Percentiles rank a stretch among this genome's conserved stretches.
phyloP scores from a whole-genome alignment of 352 stramenopile species.

The Saprolegnia parasitica region DNA sequence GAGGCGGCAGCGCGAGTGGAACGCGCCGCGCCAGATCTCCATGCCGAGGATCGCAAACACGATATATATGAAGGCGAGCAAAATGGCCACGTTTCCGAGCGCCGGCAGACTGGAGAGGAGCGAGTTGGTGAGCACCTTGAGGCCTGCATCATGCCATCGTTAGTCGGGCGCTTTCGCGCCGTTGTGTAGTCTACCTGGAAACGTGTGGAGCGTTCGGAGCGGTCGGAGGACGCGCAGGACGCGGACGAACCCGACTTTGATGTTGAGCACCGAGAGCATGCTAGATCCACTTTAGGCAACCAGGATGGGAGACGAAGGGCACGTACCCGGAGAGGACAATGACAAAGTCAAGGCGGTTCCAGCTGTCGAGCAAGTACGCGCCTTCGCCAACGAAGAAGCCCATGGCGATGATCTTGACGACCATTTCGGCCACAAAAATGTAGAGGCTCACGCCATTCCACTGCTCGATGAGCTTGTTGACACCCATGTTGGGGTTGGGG shows the following conservation, averaged over 20 bases:
- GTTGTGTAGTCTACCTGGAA: too few relatives aligned
- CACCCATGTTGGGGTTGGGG: slow-evolving; percentile 25
- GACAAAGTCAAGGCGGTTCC: slow-evolving; percentile 91
- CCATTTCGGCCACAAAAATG: slow-evolving; percentile 78
- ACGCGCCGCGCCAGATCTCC: slow-evolving; percentile 79
- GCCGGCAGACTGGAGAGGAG: slow-evolving; percentile 77
- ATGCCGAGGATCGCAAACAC: slow-evolving; percentile 89
- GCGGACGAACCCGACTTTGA: slow-evolving; percentile 41
- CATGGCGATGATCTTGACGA: slow-evolving; percentile 89
- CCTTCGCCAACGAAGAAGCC: slow-evolving; percentile 57
- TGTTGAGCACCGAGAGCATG: slow-evolving; percentile 26
- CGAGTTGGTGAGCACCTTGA: slow-evolving; percentile 58
- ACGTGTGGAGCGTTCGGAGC: slow-evolving; percentile 63
- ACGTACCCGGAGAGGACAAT: slow-evolving; percentile 83
- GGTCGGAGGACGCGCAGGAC: slow-evolving; percentile 86
- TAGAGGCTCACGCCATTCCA: slow-evolving; percentile 59
- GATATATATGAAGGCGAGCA: slow-evolving; percentile 87
- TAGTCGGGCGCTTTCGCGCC: too few relatives aligned
- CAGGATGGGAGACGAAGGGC: slow-evolving; percentile 25
- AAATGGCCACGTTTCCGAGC: slow-evolving; percentile 84
- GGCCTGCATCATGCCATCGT: too few relatives aligned
- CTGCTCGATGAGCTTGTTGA: slow-evolving; percentile 37
- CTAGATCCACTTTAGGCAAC: slow-evolving; percentile 38
- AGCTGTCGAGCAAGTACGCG: slow-evolving; percentile 78
- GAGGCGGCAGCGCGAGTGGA: slow-evolving; percentile 77